These are phyloP conservation scores for Fusarium palustre DNA, from an alignment of 2,329 filamentous ascomycete genomes.

Conservation along the genomic window DNA sequence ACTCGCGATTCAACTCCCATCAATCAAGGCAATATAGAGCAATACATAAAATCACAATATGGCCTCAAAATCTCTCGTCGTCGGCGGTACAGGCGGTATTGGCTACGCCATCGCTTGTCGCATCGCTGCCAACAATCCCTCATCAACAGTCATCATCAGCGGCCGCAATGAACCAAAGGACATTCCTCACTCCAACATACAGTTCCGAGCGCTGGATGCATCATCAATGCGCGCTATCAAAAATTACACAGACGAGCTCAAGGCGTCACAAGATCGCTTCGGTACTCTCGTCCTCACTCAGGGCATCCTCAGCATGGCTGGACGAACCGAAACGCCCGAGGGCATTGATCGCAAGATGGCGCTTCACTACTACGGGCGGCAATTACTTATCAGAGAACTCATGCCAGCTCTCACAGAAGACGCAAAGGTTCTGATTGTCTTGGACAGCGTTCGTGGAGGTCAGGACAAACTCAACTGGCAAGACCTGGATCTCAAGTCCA, in stretches of 20 bases:
- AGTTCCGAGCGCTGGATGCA: slow-evolving; percentile 50
- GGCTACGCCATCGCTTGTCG: slow-evolving; percentile 54
- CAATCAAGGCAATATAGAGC: not conserved
- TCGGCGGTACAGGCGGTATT: slow-evolving; percentile 53
- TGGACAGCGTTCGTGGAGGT: slow-evolving; percentile 49
- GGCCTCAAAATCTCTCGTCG: slow-evolving; percentile 48
- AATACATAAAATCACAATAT: slow-evolving; percentile 3
- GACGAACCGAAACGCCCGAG: slow-evolving; percentile 56
- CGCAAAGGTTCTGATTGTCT: slow-evolving; percentile 56
- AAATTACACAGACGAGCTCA: slow-evolving; percentile 48
- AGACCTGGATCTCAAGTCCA: slow-evolving; percentile 55
- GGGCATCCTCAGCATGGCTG: slow-evolving; percentile 52
- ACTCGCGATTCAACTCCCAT: not conserved
- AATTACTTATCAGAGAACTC: slow-evolving; percentile 57
- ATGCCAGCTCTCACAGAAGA: slow-evolving; percentile 52
- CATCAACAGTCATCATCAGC: slow-evolving; percentile 50
- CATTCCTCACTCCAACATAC: slow-evolving; percentile 50
- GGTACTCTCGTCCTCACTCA: slow-evolving; percentile 56
- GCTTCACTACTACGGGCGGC: slow-evolving; percentile 60
- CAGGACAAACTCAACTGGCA: slow-evolving; percentile 52
- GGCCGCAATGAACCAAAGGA: slow-evolving; percentile 49
- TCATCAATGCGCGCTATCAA: slow-evolving; percentile 52
- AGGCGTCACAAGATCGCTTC: slow-evolving; percentile 43
- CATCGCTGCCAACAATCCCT: slow-evolving; percentile 45
- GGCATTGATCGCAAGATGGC: slow-evolving; percentile 60